Percentiles rank a stretch among this genome's conserved stretches.
phyloP scores from a whole-genome alignment of 495 filamentous ascomycete species.

The Podospora australis region DNA sequence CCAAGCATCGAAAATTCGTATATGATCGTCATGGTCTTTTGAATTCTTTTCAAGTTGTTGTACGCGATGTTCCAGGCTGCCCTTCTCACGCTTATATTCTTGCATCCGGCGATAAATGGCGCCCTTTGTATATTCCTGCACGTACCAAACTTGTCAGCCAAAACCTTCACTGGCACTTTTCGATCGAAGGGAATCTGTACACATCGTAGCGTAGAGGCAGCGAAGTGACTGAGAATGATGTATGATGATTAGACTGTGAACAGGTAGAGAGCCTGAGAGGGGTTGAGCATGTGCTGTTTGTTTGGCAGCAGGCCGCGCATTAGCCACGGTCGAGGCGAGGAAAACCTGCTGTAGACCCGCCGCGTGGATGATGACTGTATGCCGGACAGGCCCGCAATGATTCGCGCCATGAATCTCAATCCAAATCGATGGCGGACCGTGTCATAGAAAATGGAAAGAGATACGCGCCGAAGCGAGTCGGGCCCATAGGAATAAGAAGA shows the following conservation, averaged over 20 bases:
- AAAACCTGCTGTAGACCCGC: conserved; percentile 20
- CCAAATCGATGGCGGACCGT: conserved; percentile 7
- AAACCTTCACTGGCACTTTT: conserved; percentile 18
- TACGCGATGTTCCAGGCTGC: conserved; percentile 65
- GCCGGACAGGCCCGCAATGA: conserved; percentile 1
- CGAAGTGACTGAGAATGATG: conserved; percentile 16
- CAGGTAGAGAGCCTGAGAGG: conserved; percentile 23
- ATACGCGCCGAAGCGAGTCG: conserved; percentile 4
- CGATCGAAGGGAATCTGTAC: conserved; percentile 21
- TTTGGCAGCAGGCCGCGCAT: conserved; percentile 41
- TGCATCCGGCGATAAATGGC: conserved; percentile 96
- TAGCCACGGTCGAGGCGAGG: conserved; percentile 39
- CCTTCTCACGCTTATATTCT: conserved; percentile 88
- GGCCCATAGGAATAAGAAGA: conserved; percentile 8
- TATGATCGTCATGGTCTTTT: conserved; percentile 79
- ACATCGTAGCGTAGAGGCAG: conserved; percentile 22
- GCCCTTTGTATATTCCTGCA: conserved; percentile 91
- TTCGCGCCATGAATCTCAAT: too few species aligned
- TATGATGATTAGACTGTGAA: conserved; percentile 16
- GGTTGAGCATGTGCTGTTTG: conserved; percentile 31
- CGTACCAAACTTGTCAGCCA: conserved; percentile 24
- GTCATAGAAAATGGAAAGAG: conserved; percentile 6
- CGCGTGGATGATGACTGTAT: conserved; percentile 21
- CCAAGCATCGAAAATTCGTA: conserved; percentile 86
- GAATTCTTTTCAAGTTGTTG: conserved; percentile 69